Base-by-base conservation (phyloP, 2,329 filamentous ascomycete genomes). In the Pyrenochaeta sp. region DNA sequence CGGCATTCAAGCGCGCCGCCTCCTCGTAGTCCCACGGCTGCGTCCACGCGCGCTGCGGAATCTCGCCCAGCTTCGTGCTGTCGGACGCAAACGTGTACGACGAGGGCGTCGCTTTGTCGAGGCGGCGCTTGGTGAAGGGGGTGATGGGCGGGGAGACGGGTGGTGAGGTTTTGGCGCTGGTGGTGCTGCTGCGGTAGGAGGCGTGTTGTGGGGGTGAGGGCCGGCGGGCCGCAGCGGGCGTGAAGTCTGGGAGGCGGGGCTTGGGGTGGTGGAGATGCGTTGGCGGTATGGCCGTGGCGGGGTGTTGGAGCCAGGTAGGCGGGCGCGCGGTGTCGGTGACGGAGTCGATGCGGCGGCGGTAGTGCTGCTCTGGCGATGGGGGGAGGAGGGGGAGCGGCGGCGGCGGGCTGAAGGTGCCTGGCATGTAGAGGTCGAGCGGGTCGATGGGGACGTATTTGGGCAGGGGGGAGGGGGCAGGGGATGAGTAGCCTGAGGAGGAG, bases 1-100 rank as follows among this genome's bases (percentile, higher is more conserved):
- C 68, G 4, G 55, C 54, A 41, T 78, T 77, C 53, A 72, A 50
- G 15, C 69, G 56, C 30, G 70, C 72, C 39, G 73, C 74, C 22
- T 66, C 68, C 22, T 72, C 71, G 32, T 69, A 73, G 40, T 78
- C 71, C 41, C 64, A 77, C 5, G 74, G 73, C 40, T 47, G 62
- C 1, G 66, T 62, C 76, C 76, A 77, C 32, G 70, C 68, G 24
- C 71, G 65, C 58, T 75, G 59, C 4, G 76, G 75, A 5, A 78
- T 77, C 51, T 78, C 76, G 29, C 76, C 76, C 7, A 78, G 61
- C 57, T 77, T 76, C 3, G 76, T 78, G 55, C 73, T 74, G 14
- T 72, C 72, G 8, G 73, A 74, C 4, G 73, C 70, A 41, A 76
- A 71, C 1, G 74, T 76, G 41, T 74, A 74, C 24, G 63, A 67